Evolutionary conservation across 257 asterid species (phyloP), one percentile per base, ranked within the genome.

Genomic region (Nicotiana noctiflora): DNA sequence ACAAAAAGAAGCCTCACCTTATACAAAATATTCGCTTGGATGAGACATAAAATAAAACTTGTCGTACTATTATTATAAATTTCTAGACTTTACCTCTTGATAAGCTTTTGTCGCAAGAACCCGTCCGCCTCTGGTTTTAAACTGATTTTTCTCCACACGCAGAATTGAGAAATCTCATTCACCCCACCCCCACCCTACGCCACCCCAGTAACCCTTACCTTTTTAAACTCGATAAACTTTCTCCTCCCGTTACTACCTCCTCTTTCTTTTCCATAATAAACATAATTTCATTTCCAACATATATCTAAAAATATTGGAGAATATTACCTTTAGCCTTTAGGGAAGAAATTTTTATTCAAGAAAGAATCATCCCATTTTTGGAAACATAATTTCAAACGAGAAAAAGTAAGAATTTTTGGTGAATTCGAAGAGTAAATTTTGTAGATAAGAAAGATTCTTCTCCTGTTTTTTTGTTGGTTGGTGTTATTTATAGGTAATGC

Each of bases 401-500:
- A 10, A 66, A 4, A 53, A 5, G 8, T 0, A 7, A 53, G 21
- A 12, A 12, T 15, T 15, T 56, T 56, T 56, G 29, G 11, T 19
- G 27, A 60, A 60, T 60, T 60, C 9, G 65, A 17, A 59, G 31
- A 9, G 31, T 8, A 8, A 59, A 27, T 29, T 59, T 59, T 65
- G 76, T 62, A 62, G 40, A 25, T 25, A 62, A 13, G 31, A 21
- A 13, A 5, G 19, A n/a, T 21, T 56, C 11, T 60, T 21, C 6
- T 9, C 15, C 55, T 59, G 2, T 6, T 27, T 2, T 3, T 31
- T 65, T 31, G 3, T 65, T 31, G 3, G 25, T 65, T 65, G 8
- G 49, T 44, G 34, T 40, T 60, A 60, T 13, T 4, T 9, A 17
- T 25, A 75, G 79, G 29, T 55, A 89, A 94, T 94, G 98, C 98